Evolutionary conservation across 805 yeast species (phyloP).

Genomic region (Yamadazyma paraphyllophila): DNA sequence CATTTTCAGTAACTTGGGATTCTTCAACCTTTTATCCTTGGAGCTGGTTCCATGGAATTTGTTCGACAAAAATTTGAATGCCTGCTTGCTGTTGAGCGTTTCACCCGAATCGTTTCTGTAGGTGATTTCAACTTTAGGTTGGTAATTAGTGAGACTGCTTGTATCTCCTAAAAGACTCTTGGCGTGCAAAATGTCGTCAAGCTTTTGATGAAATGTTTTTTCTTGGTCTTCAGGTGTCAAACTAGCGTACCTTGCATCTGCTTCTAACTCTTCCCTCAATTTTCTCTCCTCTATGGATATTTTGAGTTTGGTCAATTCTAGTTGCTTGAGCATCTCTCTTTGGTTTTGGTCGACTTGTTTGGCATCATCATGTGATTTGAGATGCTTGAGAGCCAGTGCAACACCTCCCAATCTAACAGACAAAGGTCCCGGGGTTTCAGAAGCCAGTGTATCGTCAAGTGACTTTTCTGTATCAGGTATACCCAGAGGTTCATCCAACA

Average conservation of each 20-base stretch:
- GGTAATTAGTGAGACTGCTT: constrained; percentile 24
- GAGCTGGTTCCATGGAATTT: constrained; percentile 63
- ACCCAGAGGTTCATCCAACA: too few relatives aligned
- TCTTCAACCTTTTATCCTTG: constrained; percentile 11
- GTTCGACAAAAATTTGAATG: constrained; percentile 74
- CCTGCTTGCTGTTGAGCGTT: constrained; percentile 60
- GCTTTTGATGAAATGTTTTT: constrained; percentile 21
- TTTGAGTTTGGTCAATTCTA: constrained; percentile 29
- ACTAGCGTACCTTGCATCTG: constrained; percentile 24
- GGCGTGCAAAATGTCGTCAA: constrained; percentile 28
- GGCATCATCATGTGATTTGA: constrained; percentile 22
- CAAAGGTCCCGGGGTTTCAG: background rate
- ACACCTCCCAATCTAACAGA: constrained; percentile 15
- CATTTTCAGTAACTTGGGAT: too few relatives aligned
- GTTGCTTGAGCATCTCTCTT: constrained; percentile 24
- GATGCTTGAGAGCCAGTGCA: constrained; percentile 27
- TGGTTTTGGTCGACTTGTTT: constrained; percentile 5
- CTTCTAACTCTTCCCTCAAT: constrained; percentile 26
- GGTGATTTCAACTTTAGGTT: constrained; percentile 50
- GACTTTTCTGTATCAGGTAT: background rate
- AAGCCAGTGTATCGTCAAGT: background rate
- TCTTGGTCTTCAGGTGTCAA: constrained; percentile 30
- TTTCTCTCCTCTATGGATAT: constrained; percentile 34
- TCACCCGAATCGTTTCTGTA: constrained; percentile 68
- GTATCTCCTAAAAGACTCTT: constrained; percentile 22